Conservation (phyloP, 1,284 basidiomycete species). For the Cryptococcus sp. region DNA sequence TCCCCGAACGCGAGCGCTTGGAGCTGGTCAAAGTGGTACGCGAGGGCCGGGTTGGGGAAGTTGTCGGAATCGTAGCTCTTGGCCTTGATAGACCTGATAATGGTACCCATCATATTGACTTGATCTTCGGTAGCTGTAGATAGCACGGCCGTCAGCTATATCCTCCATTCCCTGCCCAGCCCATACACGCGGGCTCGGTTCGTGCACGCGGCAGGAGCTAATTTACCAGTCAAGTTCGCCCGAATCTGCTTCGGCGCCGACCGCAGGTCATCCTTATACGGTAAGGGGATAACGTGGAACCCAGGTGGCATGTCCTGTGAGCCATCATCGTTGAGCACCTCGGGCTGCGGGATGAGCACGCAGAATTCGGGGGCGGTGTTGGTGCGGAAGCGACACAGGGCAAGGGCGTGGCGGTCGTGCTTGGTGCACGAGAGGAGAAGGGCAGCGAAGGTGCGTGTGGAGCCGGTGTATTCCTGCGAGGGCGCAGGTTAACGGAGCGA, state of each 20-base stretch:
- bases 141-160: neutral
- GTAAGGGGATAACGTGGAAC: conserved; percentile 85
- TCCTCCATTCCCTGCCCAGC: conserved; percentile 50
- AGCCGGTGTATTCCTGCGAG: conserved; percentile 74
- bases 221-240: conserved; percentile 57
- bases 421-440: conserved; percentile 77
- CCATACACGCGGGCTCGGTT: no score
- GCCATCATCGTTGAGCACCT: conserved; percentile 67
- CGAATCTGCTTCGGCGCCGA: conserved; percentile 57
- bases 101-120: conserved; percentile 64
- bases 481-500: no score
- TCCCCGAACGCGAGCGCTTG: conserved; percentile 89
- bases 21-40: conserved; percentile 82
- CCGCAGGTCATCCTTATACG: conserved; percentile 92
- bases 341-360: conserved; percentile 83
- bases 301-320: conserved; percentile 78
- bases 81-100: conserved; percentile 74
- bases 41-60: conserved; percentile 83
- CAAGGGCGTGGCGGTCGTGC: conserved; percentile 79
- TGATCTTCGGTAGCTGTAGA: conserved; percentile 64
- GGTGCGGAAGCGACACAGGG: conserved; percentile 65
- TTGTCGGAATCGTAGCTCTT: conserved; percentile 82
- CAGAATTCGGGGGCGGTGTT: conserved; percentile 78
- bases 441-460: conserved; percentile 84
- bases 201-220: neutral